These are phyloP conservation scores for Sarocladium strictum DNA, from an alignment of 2,329 filamentous ascomycete genomes.

Conservation along the genomic window DNA sequence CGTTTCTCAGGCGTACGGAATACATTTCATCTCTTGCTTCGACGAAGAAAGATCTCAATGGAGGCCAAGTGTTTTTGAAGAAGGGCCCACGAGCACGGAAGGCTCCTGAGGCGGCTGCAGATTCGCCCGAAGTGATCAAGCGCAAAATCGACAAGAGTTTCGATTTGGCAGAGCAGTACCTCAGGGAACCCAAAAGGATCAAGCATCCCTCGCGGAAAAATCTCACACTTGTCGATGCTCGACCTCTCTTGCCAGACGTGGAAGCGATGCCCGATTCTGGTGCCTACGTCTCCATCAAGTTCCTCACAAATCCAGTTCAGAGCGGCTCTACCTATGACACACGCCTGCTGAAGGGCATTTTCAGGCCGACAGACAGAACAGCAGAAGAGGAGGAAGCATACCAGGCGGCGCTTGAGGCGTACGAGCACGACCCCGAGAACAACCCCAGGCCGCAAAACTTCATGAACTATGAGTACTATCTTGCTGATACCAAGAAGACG, in stretches of 20 bases:
- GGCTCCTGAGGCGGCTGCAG: slow-evolving; percentile 54
- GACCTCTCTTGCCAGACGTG: slow-evolving; percentile 58
- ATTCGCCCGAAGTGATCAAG: slow-evolving; percentile 61
- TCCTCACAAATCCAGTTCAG: slow-evolving; percentile 57
- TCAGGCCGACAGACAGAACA: slow-evolving; percentile 53
- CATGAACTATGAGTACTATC: slow-evolving; percentile 63
- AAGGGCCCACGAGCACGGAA: slow-evolving; percentile 30
- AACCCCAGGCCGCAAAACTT: slow-evolving; percentile 50
- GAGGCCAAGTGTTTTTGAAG: slow-evolving; percentile 23
- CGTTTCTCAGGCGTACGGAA: slow-evolving; percentile 91
- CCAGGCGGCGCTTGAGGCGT: slow-evolving; percentile 43
- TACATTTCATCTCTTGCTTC: slow-evolving; percentile 68
- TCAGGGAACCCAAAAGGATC: slow-evolving; percentile 48
- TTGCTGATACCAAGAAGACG: slow-evolving; percentile 42
- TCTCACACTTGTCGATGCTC: slow-evolving; percentile 52
- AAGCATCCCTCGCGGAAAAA: slow-evolving; percentile 54
- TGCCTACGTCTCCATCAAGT: slow-evolving; percentile 65
- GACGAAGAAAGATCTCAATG: slow-evolving; percentile 43
- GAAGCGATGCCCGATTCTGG: slow-evolving; percentile 65
- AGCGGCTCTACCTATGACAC: slow-evolving; percentile 47
- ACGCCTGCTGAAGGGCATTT: slow-evolving; percentile 55
- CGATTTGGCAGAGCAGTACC: slow-evolving; percentile 44
- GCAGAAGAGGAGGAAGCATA: slow-evolving; percentile 48
- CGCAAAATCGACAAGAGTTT: slow-evolving; percentile 62
- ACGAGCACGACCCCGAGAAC: slow-evolving; percentile 50